These are phyloP conservation scores for Aurantiochytrium sp. DNA, from an alignment of 108 stramenopile genomes.

Conservation along the genomic window DNA sequence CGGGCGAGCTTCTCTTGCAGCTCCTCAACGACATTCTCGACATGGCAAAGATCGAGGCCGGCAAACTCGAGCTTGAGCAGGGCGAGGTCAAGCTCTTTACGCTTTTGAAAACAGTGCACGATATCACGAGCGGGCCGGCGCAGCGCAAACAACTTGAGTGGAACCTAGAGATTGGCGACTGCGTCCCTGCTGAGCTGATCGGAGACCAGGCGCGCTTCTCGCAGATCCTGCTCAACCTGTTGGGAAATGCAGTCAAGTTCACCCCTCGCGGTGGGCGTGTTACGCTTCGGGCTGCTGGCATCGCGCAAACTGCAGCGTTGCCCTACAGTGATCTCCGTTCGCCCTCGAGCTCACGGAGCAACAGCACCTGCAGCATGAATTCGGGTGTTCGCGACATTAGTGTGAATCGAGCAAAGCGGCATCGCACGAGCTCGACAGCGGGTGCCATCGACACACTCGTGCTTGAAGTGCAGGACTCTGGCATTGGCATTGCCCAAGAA, in stretches of 20 bases:
- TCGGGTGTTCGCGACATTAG: background rate
- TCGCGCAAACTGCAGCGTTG: background rate
- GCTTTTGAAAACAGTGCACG: background rate
- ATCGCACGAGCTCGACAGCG: background rate
- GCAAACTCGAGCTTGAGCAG: constrained; percentile 17
- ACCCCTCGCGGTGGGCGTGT: background rate
- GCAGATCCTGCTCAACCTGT: background rate
- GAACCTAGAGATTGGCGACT: background rate
- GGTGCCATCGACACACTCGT: background rate
- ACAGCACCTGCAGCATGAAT: background rate
- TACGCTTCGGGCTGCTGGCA: background rate
- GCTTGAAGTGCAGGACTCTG: constrained; percentile 31
- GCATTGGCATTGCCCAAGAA: constrained; percentile 31
- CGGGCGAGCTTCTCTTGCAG: constrained; percentile 33
- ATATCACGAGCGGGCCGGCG: background rate
- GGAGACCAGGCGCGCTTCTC: background rate
- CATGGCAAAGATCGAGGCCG: constrained; percentile 51
- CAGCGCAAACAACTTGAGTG: background rate
- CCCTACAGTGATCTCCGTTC: too few relatives aligned
- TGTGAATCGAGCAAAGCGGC: background rate
- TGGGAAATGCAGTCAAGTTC: background rate
- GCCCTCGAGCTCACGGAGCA: too few relatives aligned
- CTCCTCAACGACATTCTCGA: constrained; percentile 54
- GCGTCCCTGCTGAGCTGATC: background rate
- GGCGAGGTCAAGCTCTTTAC: background rate